A percentile compares a stretch with the other conserved stretches of the same genome.
Conservation (phyloP, 257 asterid species). For the Solanum appendiculatum region DNA sequence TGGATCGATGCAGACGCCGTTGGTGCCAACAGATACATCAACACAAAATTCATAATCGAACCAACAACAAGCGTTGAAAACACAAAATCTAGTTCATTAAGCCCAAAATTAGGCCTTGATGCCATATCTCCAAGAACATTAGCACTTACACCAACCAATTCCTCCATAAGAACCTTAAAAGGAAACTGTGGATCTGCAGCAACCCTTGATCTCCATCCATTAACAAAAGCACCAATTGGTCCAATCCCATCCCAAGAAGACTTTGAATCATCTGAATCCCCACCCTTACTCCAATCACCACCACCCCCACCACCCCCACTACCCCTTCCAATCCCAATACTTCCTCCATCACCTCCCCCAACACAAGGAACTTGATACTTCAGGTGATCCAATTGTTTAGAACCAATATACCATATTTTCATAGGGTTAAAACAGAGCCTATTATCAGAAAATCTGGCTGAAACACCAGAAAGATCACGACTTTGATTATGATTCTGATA, state of each 20-base stretch:
- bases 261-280: constrained; percentile 33
- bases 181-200: constrained; percentile 92
- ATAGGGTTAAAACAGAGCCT: not conserved
- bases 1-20: constrained; percentile 38
- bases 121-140: constrained; percentile 92
- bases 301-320: constrained; percentile 21
- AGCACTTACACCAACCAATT: constrained; percentile 74
- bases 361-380: constrained; percentile 11
- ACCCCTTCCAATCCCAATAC: not conserved
- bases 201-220: constrained; percentile 86
- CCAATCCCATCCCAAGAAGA: constrained; percentile 43
- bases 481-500: constrained; percentile 9
- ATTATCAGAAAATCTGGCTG: not conserved
- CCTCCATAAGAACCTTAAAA: constrained; percentile 88
- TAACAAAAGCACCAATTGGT: constrained; percentile 59
- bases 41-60: constrained; percentile 68
- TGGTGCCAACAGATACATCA: constrained; percentile 87
- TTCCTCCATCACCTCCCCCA: constrained; percentile 10
- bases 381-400: not conserved
- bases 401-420: not conserved
- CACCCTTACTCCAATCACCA: constrained; percentile 32
- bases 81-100: constrained; percentile 83
- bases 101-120: constrained; percentile 84
- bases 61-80: constrained; percentile 84
- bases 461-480: not conserved